Percentiles rank a stretch among this genome's conserved stretches.
These are phyloP conservation scores for Ocimum tenuiflorum DNA, from an alignment of 257 asterid species.

Conservation along the genomic window DNA sequence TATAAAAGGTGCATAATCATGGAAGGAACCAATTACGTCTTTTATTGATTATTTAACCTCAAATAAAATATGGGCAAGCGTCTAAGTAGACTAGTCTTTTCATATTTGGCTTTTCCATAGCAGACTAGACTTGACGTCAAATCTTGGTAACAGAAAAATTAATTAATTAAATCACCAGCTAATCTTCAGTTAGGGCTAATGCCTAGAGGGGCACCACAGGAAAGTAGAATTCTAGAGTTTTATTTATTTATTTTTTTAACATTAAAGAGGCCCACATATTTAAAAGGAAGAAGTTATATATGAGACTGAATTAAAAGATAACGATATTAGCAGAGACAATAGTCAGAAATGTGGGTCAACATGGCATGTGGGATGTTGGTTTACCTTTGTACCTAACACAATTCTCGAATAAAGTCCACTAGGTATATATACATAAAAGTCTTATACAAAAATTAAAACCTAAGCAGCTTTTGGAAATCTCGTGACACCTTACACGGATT, in stretches of 20 bases:
- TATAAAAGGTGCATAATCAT: not conserved
- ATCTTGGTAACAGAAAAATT: not conserved
- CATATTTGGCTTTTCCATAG: constrained; percentile 13
- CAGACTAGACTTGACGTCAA: constrained; percentile 4
- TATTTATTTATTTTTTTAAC: no score
- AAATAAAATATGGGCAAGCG: not conserved
- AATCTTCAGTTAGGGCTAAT: constrained; percentile 6
- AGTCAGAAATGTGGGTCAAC: constrained; percentile 38
- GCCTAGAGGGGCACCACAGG: no score
- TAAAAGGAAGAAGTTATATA: no score
- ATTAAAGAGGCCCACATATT: no score
- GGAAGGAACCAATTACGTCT: not conserved
- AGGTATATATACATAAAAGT: not conserved
- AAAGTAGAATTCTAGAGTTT: no score
- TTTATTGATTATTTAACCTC: not conserved
- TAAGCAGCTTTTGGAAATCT: not conserved
- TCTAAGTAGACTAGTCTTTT: constrained; percentile 9
- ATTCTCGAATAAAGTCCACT: constrained; percentile 3
- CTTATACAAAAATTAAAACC: not conserved
- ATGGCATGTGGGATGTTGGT: constrained; percentile 41
- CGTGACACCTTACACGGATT: not conserved
- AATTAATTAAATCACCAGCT: constrained; percentile 14
- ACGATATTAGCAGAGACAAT: constrained; percentile 37
- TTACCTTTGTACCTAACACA: constrained; percentile 28
- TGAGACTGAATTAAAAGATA: constrained; percentile 14